Evolutionary conservation across 1,139 yeast species (phyloP).

Genomic region (Lodderomyces oxycetoniae): DNA sequence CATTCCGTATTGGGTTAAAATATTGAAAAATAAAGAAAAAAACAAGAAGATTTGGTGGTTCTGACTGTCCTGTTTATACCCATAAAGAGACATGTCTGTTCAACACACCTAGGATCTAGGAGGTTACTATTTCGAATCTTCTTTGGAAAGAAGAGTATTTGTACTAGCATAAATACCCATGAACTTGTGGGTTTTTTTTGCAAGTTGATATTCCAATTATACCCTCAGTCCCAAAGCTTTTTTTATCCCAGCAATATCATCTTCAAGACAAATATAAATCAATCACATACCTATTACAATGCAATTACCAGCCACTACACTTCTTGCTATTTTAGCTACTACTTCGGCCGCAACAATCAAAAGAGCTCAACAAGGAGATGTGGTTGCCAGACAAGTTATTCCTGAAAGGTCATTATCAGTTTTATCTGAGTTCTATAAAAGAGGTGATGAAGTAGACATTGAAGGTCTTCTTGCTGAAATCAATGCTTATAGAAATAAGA

Average conservation of each 20-base stretch:
- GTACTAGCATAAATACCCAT: no score
- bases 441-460: slow-evolving; percentile 14
- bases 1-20: no score
- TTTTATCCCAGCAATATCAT: neutral
- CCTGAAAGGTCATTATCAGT: slow-evolving; percentile 3
- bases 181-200: no score
- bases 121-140: no score
- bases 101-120: no score
- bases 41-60: no score
- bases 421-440: slow-evolving; percentile 6
- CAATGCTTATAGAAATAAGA: slow-evolving; percentile 25
- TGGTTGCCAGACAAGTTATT: slow-evolving; percentile 5
- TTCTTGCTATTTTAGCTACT: slow-evolving; percentile 26
- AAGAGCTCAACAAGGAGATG: slow-evolving; percentile 3
- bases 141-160: no score
- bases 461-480: slow-evolving; percentile 21
- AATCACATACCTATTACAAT: no score
- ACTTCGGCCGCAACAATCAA: slow-evolving; percentile 22
- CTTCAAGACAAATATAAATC: no score
- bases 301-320: slow-evolving; percentile 28
- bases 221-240: neutral
- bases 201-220: neutral
- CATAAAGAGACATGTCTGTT: no score
- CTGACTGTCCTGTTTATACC: no score
- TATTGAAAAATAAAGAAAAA: no score